These are phyloP conservation scores for Paratinospora sagittata DNA, from an alignment of 164 flowering plant species.

Conservation along the genomic window DNA sequence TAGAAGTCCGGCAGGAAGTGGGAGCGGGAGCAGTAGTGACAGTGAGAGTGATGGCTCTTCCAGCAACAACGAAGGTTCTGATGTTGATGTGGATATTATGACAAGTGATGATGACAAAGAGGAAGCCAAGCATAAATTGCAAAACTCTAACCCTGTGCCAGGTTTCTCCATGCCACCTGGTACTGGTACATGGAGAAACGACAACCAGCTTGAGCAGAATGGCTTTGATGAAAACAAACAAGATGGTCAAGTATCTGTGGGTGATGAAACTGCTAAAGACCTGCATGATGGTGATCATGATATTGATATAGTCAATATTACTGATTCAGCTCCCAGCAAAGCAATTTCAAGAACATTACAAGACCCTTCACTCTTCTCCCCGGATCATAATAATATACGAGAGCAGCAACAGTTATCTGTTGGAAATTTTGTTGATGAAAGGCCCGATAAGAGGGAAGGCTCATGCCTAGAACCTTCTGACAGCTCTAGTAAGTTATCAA, in stretches of 20 bases:
- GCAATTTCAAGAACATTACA: slow-evolving; percentile 28
- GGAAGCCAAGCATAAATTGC: slow-evolving; percentile 34
- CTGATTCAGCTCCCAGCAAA: slow-evolving; percentile 19
- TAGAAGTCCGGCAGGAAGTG: slow-evolving; percentile 59
- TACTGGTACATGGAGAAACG: slow-evolving; percentile 30
- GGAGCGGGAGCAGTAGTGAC: slow-evolving; percentile 77
- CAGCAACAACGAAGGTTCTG: slow-evolving; percentile 88
- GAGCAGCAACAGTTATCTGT: slow-evolving; percentile 25
- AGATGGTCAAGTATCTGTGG: slow-evolving; percentile 34
- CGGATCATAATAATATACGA: slow-evolving; percentile 26
- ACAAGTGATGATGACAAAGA: slow-evolving; percentile 77
- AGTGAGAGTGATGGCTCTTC: slow-evolving; percentile 87
- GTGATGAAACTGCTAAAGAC: slow-evolving; percentile 34
- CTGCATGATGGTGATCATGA: slow-evolving; percentile 33
- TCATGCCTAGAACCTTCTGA: slow-evolving; percentile 34
- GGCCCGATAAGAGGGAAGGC: slow-evolving; percentile 26
- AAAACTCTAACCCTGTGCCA: slow-evolving; percentile 19
- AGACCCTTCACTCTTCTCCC: slow-evolving; percentile 22
- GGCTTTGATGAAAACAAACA: slow-evolving; percentile 28
- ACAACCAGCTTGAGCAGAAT: slow-evolving; percentile 27
- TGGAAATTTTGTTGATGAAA: slow-evolving; percentile 29
- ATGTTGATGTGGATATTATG: slow-evolving; percentile 92
- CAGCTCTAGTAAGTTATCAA: slow-evolving; percentile 26
- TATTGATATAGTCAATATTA: slow-evolving; percentile 27
- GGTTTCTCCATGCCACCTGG: slow-evolving; percentile 24